Base-by-base conservation (phyloP, 2,329 filamentous ascomycete species). In the Aspergillus carbonarius region DNA sequence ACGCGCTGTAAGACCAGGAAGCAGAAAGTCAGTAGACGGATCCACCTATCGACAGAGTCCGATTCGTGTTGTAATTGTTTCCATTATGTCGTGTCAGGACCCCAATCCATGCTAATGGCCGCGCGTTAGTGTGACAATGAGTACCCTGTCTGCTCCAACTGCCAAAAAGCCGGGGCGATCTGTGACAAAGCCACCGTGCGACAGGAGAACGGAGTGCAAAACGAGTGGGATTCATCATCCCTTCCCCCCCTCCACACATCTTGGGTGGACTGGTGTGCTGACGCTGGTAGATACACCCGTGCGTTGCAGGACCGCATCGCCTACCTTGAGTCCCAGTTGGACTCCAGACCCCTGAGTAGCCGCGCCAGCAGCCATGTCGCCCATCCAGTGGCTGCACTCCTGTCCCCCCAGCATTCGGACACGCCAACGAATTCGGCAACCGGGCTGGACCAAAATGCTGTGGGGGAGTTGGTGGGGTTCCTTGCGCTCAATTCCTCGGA, bases 391-490 rank as follows among this genome's bases (percentile, higher is more conserved):
- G 55, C 65, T 30, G 63, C 69, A n/a, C 52, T 70, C 13, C 59
- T 68, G 52, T 68, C 69, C 12, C 65, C 68, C 17, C 66, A 67
- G 13, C 64, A 52, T 3, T 64, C 63, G 25, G 55, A 66, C 27
- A 61, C 63, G 1, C 68, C 65, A 32, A 54, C 60, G 27, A 51
- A 51, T n/a, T 34, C 62, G 20, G 52, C 64, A 0, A 62, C 67
- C 5, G 66, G 68, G 0, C 58, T 71, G 4, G 69, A 70, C 23
- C 74, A 71, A 53, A 76, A 78, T 59, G 68, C 72, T 0, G 64
- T 75, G 1, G 71, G 73, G 6, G 80, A 82, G 55, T 76, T 82
- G 7, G 79, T 82, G n/a, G 80, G 80, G 1, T 77, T 82, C 25
- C 71, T 83, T 17, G 79, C 79, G 12, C 69, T 81, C 32, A 81